Percentiles rank a stretch among this genome's conserved stretches.
phyloP scores from a whole-genome alignment of 1,139 yeast species.

The Yamadazyma triangularis region DNA sequence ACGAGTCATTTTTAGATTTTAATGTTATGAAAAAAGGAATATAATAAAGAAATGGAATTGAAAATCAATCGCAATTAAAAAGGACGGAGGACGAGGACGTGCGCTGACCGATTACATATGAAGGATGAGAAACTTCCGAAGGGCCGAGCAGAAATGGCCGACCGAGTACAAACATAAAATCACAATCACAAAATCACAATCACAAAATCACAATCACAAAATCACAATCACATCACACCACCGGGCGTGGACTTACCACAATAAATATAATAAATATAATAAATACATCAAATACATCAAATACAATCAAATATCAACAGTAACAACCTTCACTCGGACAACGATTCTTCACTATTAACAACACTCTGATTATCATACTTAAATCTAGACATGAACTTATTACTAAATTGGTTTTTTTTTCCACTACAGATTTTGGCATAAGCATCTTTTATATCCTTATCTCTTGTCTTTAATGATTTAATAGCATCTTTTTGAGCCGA shows the following conservation, averaged over 20 bases:
- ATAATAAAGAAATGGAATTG: too few relatives aligned
- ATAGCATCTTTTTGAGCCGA: conserved; percentile 45
- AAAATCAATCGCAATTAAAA: neutral
- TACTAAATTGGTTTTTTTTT: conserved; percentile 10
- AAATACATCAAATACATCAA: too few relatives aligned
- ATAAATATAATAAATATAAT: too few relatives aligned
- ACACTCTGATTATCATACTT: conserved; percentile 28
- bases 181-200: too few relatives aligned
- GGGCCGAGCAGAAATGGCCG: too few relatives aligned
- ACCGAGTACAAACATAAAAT: too few relatives aligned
- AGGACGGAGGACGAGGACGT: too few relatives aligned
- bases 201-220: too few relatives aligned
- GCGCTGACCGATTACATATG: conserved; percentile 1
- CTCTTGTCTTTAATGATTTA: conserved; percentile 32
- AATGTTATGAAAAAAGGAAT: neutral
- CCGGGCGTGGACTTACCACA: too few relatives aligned
- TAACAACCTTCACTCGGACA: too few relatives aligned
- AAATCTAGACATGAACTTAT: conserved; percentile 15
- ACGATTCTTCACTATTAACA: conserved; percentile 18
- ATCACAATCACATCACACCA: too few relatives aligned
- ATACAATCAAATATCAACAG: too few relatives aligned
- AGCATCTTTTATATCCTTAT: conserved; percentile 30
- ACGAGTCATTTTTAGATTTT: conserved; percentile 62
- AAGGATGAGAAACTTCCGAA: conserved; percentile 16
- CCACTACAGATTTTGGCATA: conserved; percentile 18